A percentile compares a stretch with the other conserved stretches of the same genome.
These are phyloP conservation scores for Lichtheimia ramosa DNA, from an alignment of 371 early-diverging fungal genomes.

Conservation along the genomic window DNA sequence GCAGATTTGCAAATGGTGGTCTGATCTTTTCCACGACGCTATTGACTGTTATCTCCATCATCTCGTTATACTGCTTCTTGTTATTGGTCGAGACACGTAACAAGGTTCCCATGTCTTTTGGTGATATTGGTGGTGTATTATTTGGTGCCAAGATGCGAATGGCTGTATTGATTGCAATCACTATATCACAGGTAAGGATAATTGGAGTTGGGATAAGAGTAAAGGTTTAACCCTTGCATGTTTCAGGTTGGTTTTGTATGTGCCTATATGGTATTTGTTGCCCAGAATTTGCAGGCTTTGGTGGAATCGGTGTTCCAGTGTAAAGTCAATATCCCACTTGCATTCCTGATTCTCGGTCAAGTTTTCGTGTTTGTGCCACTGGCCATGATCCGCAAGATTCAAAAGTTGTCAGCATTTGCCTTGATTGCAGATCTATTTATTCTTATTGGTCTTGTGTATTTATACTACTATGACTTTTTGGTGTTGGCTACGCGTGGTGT, in stretches of 20 bases:
- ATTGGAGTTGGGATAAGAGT: neutral
- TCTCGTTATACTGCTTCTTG: conserved; percentile 63
- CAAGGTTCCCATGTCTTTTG: conserved; percentile 62
- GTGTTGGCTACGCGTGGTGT: conserved; percentile 58
- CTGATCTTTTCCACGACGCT: conserved; percentile 56
- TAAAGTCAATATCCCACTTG: conserved; percentile 20
- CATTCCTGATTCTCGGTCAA: conserved; percentile 68
- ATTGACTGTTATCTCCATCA: conserved; percentile 49
- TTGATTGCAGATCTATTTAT: conserved; percentile 87
- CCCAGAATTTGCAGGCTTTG: conserved; percentile 77
- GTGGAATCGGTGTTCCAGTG: conserved; percentile 59
- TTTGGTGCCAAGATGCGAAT: conserved; percentile 73
- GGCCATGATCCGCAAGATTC: conserved; percentile 82
- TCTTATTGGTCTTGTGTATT: conserved; percentile 74
- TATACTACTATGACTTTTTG: conserved; percentile 79
- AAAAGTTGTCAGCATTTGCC: conserved; percentile 76
- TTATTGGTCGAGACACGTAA: conserved; percentile 61
- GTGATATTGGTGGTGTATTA: conserved; percentile 72
- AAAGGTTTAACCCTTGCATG: neutral
- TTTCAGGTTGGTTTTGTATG: conserved; percentile 79
- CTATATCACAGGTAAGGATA: conserved; percentile 68
- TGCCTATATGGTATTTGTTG: conserved; percentile 88
- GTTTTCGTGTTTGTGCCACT: conserved; percentile 77
- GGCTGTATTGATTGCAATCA: conserved; percentile 71
- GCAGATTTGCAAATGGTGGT: conserved; percentile 68